Evolutionary conservation across 495 filamentous ascomycete species (phyloP), one percentile per base, ranked within the genome.

Genomic region (Talaromyces proteolyticus): DNA sequence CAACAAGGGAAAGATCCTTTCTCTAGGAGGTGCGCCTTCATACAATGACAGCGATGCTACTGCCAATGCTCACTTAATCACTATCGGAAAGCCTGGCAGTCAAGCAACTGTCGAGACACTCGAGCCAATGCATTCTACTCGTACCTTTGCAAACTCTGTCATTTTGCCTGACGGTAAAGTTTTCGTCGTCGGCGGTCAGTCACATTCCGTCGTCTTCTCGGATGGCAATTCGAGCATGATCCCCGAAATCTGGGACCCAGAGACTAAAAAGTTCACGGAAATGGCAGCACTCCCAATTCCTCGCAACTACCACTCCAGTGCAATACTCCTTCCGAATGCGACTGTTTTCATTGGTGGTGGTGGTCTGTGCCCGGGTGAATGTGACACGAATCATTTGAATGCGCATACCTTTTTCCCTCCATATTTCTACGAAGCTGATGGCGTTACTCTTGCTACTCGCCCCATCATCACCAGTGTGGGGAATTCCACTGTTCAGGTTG

Each of bases 141-240:
- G 80, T 39, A 66, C 65, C 47, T 77, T 79, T 65, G 75, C 75
- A 42, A 83, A 76, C 49, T 66, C 68, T 6, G 77, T 80, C 4
- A 65, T 79, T 6, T 68, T 85, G 0, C 81, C 79, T 6, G 69
- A 79, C 50, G 81, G 81, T 45, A 70, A 66, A 14, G 70, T 82
- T 12, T 73, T 84, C 56, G 64, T 81, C 44, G 59, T 69, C 3
- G 81, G 81, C 38, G 81, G 81, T 11, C 75, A 83, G 58, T 52
- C 49, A 14, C 63, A 53, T 23, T 67, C 67, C 1, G 37, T 66
- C 8, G 65, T 70, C 4, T 85, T 84, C 63, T 67, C 70, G 4
- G 80, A 84, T 48, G 63, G 57, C 22, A 67, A 60, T 21, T 58
- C 70, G 16, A 55, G 59, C 29, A 61, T 75, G 0, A 61, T 59